phyloP scores from a whole-genome alignment of 1,139 yeast species.

The Blastobotrys elegans region DNA sequence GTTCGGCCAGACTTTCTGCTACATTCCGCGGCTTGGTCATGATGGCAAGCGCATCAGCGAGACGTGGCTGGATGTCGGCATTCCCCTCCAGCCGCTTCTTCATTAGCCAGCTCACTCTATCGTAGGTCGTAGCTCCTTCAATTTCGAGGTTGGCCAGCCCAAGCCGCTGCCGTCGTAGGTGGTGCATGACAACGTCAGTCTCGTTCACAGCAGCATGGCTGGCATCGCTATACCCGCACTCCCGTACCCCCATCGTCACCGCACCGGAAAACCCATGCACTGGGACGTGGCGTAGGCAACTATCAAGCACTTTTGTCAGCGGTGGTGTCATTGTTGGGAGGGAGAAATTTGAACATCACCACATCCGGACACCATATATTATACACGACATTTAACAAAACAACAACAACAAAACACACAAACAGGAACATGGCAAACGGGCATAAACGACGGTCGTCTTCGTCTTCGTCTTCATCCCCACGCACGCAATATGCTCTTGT shows the following conservation, averaged over 20 bases:
- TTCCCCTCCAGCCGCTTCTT: slow-evolving; percentile 61
- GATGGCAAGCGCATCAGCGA: slow-evolving; percentile 46
- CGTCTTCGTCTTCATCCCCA: slow-evolving; percentile 6
- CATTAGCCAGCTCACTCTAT: slow-evolving; percentile 38
- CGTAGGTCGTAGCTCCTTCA: slow-evolving; percentile 25
- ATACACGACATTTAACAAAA: background rate
- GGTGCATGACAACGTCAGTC: slow-evolving; percentile 61
- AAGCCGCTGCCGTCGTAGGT: slow-evolving; percentile 45
- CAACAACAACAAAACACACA: background rate
- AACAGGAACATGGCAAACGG: background rate
- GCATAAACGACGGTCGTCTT: slow-evolving; percentile 5
- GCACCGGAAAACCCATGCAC: slow-evolving; percentile 63
- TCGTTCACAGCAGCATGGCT: slow-evolving; percentile 53
- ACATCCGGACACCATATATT: background rate
- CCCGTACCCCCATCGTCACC: slow-evolving; percentile 55
- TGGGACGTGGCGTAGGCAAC: slow-evolving; percentile 57
- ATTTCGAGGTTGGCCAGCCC: slow-evolving; percentile 23
- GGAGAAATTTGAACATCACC: background rate
- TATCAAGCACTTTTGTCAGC: slow-evolving; percentile 27
- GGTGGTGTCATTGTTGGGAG: too few species aligned
- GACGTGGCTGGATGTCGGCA: slow-evolving; percentile 26
- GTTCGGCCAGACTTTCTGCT: slow-evolving; percentile 51
- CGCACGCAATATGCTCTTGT: slow-evolving; percentile 40
- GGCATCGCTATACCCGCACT: slow-evolving; percentile 62
- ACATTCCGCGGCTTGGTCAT: slow-evolving; percentile 54